Evolutionary conservation across 2,329 filamentous ascomycete genomes (phyloP).

Genomic region (Fusarium tricinctum): DNA sequence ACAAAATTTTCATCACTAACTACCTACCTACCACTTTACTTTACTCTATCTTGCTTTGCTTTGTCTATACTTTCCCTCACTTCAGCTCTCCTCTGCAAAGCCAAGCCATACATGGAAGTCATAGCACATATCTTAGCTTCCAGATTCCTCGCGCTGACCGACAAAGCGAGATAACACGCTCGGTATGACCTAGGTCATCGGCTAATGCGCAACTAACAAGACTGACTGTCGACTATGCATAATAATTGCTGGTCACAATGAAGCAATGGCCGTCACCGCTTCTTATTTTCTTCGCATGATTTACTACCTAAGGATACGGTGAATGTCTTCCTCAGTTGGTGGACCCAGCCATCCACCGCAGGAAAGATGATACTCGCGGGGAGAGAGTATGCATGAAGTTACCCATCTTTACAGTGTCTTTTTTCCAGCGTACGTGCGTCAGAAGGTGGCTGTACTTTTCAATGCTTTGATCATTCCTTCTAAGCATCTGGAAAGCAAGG

Average conservation of each 20-base stretch:
- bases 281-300: slow-evolving; percentile 25
- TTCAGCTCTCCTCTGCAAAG: slow-evolving; percentile 6
- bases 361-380: slow-evolving; percentile 12
- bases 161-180: slow-evolving; percentile 34
- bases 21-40: slow-evolving; percentile 14
- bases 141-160: slow-evolving; percentile 32
- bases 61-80: no score
- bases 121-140: slow-evolving; percentile 25
- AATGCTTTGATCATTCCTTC: background rate
- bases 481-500: slow-evolving; percentile 7
- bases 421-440: slow-evolving; percentile 1
- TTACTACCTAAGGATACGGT: slow-evolving; percentile 20
- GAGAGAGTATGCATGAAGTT: background rate
- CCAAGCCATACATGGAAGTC: slow-evolving; percentile 24
- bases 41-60: slow-evolving; percentile 1
- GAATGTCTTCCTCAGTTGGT: slow-evolving; percentile 25
- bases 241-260: slow-evolving; percentile 20
- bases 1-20: background rate
- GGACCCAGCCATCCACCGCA: slow-evolving; percentile 17
- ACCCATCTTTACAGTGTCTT: slow-evolving; percentile 12
- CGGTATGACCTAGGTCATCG: slow-evolving; percentile 9
- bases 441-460: slow-evolving; percentile 3
- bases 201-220: slow-evolving; percentile 34
- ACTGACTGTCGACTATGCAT: slow-evolving; percentile 10
- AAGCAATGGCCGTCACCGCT: slow-evolving; percentile 39